phyloP scores from a whole-genome alignment of 176 grass and related monocot genomes.

The Zizania latifolia region DNA sequence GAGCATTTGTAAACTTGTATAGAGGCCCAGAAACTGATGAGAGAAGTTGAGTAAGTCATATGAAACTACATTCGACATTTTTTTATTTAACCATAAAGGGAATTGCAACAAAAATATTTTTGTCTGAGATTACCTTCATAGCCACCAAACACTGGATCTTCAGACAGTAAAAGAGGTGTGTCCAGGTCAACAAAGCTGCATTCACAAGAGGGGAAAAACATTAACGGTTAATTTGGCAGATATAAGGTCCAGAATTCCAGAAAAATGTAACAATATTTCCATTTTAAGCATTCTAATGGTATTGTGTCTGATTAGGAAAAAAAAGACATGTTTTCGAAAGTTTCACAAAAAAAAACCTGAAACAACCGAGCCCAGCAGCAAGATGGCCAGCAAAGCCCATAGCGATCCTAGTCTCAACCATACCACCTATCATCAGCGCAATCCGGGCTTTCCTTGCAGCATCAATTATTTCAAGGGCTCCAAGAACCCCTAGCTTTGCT shows the following conservation, averaged over 20 bases:
- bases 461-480: constrained; percentile 75
- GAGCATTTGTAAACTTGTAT: constrained; percentile 78
- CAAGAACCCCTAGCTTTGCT: constrained; percentile 72
- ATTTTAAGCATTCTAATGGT: not conserved
- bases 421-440: constrained; percentile 90
- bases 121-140: constrained; percentile 65
- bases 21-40: constrained; percentile 66
- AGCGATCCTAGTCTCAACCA: constrained; percentile 88
- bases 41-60: constrained; percentile 23
- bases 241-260: not conserved
- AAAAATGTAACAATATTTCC: not conserved
- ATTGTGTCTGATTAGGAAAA: not conserved
- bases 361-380: constrained; percentile 89
- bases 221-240: not conserved
- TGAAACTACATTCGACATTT: not conserved
- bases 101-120: not conserved
- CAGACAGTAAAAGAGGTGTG: constrained; percentile 75
- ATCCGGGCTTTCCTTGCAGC: constrained; percentile 55
- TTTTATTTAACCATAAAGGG: not conserved
- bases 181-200: constrained; percentile 95
- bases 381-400: constrained; percentile 95
- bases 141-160: constrained; percentile 83
- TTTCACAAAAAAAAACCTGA: constrained; percentile 53
- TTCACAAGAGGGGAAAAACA: not conserved
- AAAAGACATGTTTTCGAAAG: not conserved